Conservation (phyloP, 257 asterid genomes). For the Rhazya stricta region DNA sequence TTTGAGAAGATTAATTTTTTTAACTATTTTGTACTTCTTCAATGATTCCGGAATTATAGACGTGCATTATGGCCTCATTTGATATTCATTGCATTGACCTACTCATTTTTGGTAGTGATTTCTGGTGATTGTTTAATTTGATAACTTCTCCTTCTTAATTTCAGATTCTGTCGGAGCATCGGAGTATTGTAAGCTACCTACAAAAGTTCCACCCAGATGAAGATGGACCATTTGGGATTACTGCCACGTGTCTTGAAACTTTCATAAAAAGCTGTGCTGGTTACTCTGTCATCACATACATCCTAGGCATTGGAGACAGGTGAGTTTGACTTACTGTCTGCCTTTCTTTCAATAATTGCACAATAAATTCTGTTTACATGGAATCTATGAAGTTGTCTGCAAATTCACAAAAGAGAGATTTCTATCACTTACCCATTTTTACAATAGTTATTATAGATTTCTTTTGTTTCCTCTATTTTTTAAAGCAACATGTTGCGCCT, state of each 20-base stretch:
- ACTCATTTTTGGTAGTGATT: neutral
- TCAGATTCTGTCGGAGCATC: conserved; percentile 97
- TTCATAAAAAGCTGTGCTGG: conserved; percentile 99
- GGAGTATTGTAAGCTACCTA: conserved; percentile 84
- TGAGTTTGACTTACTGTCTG: conserved; percentile 17
- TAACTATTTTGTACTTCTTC: neutral
- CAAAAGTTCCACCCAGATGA: conserved; percentile 94
- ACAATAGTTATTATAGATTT: neutral
- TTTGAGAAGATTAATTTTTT: neutral
- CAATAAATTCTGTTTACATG: neutral
- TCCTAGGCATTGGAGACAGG: conserved; percentile 98
- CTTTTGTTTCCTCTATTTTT: neutral
- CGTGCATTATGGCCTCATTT: neutral
- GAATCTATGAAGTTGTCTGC: neutral
- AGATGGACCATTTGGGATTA: conserved; percentile 90
- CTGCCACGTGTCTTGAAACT: conserved; percentile 91
- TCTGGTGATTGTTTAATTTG: neutral
- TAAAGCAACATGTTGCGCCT: neutral
- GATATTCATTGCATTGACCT: neutral
- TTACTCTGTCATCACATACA: conserved; percentile 95
- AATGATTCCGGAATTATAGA: neutral
- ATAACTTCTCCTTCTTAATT: conserved; percentile 17
- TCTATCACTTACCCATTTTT: neutral
- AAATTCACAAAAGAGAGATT: neutral
- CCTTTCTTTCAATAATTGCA: conserved; percentile 1